Base-by-base conservation (phyloP, 257 asterid species). In the Parsonsia alboflavescens region DNA sequence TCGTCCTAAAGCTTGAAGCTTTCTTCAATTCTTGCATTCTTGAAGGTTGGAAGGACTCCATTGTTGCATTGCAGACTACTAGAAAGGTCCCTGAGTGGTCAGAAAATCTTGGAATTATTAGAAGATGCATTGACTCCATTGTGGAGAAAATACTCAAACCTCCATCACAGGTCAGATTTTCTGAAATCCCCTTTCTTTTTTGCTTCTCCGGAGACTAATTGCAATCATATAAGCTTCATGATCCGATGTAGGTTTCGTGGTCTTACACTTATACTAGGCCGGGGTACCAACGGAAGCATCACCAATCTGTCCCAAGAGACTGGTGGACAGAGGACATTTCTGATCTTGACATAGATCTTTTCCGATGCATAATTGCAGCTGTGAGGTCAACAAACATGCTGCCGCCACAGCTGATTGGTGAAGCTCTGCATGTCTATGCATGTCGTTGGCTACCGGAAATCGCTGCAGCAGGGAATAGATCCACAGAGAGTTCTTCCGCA, bases 281-380 rank as follows among this genome's bases (percentile, higher is more conserved):
- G 10, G 96, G 97, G 22, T 88, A 84, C 12, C 83, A 82, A 1
- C 86, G 78, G 63, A 86, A 73, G 69, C 80, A 78, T 49, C 88
- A 82, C 71, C 84, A 83, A 71, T 76, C 93, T 0, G 91, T 79
- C 48, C 95, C 97, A 0, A 88, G 81, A 72, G 97, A 92, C 76
- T 92, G 97, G 97, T 92, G 97, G 97, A 90, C 96, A 6, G 97
- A 92, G 75, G 97, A 92, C 69, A 41, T 90, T 68, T 82, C 96
- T 5, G 85, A 77, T 45, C 93, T 92, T 56, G 87, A 84, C 50
- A 79, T 86, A 67, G 96, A 90, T 81, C 84, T 84, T 79, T 92
- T 90, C 87, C 82, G 91, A 72, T 86, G 89, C 81, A 78, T 87
- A 67, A 59, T 92, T 67, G 71, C 86, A 2, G 84, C 92, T 6